Evolutionary conservation across 768 basidiomycete species (phyloP), one percentile per base, ranked within the genome.

Genomic region (Suillus fuscotomentosus): DNA sequence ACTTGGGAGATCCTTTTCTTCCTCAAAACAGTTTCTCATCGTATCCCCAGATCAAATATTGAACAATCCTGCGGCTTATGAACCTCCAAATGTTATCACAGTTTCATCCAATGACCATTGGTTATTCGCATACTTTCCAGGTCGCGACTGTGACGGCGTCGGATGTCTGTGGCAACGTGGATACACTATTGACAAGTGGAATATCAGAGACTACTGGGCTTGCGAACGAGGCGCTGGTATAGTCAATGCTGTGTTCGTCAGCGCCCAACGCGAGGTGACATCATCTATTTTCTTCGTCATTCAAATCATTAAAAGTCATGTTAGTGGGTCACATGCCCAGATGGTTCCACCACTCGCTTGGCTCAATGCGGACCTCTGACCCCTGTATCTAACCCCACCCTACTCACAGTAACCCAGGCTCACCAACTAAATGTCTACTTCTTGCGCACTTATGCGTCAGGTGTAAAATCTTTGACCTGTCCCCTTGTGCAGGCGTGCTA

Each of bases 101-200:
- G 81, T 86, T 22, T 83, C 86, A 6, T 81, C 88, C 3, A 77
- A 78, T 36, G 86, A 88, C 65, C 79, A 82, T 56, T 89, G 84
- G 86, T 71, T 93, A 5, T 92, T 91, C 69, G 90, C 90, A 1
- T 93, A 87, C 70, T 92, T 89, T 70, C 89, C 90, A 13, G 80
- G 87, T 47, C 77, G 77, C 38, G 82, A 81, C 31, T 72, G 76
- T 1, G 86, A 87, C 64, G 88, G 90, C 13, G 73, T 84, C 50
- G 86, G 82, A 14, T 90, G 90, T 70, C 67, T 92, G 17, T 93
- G 91, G 89, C 80, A 78, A 56, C 82, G 84, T 39, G 87, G 82
- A 3, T 63, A 77, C 13, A 85, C 86, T 65, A 75, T 89, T 38
- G 88, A 93, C 67, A 79, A 70, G 36, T 93, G 92, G 88, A 73